Percentiles rank a stretch among this genome's conserved stretches.
Conservation (phyloP, 2,329 filamentous ascomycete genomes). For the Claviceps maximensis region DNA sequence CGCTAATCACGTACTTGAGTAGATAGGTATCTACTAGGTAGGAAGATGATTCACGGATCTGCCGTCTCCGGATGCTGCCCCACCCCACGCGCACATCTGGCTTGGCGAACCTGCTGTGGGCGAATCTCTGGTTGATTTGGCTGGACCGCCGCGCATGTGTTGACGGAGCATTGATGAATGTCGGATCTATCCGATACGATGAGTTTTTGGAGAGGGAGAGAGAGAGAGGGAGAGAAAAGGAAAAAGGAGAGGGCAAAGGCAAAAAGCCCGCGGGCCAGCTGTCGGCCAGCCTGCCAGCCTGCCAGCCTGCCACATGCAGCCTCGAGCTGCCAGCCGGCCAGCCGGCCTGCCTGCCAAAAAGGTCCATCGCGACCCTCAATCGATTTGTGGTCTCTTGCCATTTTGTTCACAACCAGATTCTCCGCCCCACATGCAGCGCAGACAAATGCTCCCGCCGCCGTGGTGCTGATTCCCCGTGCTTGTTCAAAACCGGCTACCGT, state of each 20-base stretch:
- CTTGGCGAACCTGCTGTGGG: background rate
- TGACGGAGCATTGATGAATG: background rate
- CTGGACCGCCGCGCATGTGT: background rate
- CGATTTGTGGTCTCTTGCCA: background rate
- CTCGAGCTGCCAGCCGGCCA: background rate
- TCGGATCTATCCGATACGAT: too few relatives aligned
- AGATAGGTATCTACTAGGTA: too few relatives aligned
- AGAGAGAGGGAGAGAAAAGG: too few relatives aligned
- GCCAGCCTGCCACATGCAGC: too few relatives aligned
- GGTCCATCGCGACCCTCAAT: background rate
- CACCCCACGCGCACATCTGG: background rate
- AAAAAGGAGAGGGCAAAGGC: background rate
- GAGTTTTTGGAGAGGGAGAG: too few relatives aligned
- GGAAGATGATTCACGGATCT: background rate
- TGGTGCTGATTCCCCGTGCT: constrained; percentile 1
- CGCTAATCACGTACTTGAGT: background rate
- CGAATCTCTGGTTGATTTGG: background rate
- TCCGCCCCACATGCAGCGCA: background rate
- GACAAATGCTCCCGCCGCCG: background rate
- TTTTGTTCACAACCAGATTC: background rate
- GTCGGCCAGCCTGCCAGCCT: background rate
- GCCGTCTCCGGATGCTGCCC: background rate
- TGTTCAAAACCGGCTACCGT: constrained; percentile 4
- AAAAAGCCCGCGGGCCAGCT: background rate
- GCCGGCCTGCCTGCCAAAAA: background rate